Percentiles rank a stretch among this genome's conserved stretches.
Evolutionary conservation across 352 stramenopile genomes (phyloP).

Genomic region (Phytopythium mirpurense): DNA sequence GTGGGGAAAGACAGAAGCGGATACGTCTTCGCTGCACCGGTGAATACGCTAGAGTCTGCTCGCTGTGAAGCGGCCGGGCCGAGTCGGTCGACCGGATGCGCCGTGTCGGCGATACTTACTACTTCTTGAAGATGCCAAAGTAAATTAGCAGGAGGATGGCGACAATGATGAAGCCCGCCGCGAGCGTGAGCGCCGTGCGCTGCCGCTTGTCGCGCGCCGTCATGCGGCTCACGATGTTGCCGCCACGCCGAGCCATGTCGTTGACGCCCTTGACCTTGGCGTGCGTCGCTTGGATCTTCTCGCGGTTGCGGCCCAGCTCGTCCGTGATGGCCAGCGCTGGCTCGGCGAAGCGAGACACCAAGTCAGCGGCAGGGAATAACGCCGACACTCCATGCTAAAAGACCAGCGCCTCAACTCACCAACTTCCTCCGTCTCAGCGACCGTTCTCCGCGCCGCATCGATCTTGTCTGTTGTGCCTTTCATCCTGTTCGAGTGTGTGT

Average conservation of each 20-base stretch:
- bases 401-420: slow-evolving; percentile 37
- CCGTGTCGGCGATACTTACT: slow-evolving; percentile 11
- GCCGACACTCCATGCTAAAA: too few relatives aligned
- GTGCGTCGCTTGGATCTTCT: slow-evolving; percentile 83
- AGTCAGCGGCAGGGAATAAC: background rate
- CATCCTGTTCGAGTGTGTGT: slow-evolving; percentile 53
- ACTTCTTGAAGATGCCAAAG: slow-evolving; percentile 88
- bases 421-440: slow-evolving; percentile 84
- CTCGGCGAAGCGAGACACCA: background rate
- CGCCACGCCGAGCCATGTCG: slow-evolving; percentile 76
- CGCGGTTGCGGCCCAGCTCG: slow-evolving; percentile 75
- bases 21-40: too few relatives aligned
- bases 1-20: too few relatives aligned
- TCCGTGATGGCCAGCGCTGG: slow-evolving; percentile 75
- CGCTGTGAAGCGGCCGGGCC: too few relatives aligned
- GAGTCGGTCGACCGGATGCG: too few relatives aligned
- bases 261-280: slow-evolving; percentile 83
- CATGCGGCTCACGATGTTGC: slow-evolving; percentile 83
- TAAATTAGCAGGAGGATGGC: slow-evolving; percentile 86
- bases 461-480: slow-evolving; percentile 81
- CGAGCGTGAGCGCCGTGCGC: slow-evolving; percentile 57
- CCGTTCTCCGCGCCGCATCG: slow-evolving; percentile 69
- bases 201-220: slow-evolving; percentile 81
- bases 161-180: slow-evolving; percentile 73
- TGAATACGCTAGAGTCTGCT: too few relatives aligned